These are phyloP conservation scores for Aspergillus sp. DNA, from an alignment of 2,329 filamentous ascomycete species.

Conservation along the genomic window DNA sequence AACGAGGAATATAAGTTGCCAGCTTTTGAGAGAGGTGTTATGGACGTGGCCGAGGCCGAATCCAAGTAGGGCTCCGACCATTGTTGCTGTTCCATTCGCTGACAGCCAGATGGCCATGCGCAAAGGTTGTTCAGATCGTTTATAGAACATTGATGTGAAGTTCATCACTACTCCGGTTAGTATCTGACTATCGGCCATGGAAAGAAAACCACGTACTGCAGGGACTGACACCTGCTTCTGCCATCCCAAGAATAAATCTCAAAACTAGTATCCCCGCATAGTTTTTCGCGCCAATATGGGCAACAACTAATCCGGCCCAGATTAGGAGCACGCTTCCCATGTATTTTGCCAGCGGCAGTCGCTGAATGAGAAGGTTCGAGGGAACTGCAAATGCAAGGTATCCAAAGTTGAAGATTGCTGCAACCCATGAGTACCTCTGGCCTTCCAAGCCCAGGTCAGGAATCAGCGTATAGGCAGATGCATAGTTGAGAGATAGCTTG, in stretches of 20 bases:
- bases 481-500: constrained; percentile 33
- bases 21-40: constrained; percentile 28
- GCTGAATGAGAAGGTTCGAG: constrained; percentile 43
- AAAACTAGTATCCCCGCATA: constrained; percentile 47
- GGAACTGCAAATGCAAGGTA: constrained; percentile 37
- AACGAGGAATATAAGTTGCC: constrained; percentile 45
- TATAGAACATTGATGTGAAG: constrained; percentile 41
- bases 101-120: constrained; percentile 38
- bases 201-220: constrained; percentile 22
- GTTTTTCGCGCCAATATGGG: constrained; percentile 39
- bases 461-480: constrained; percentile 46
- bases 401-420: constrained; percentile 47
- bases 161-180: constrained; percentile 28
- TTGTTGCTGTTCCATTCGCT: constrained; percentile 39
- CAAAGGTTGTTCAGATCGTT: constrained; percentile 37
- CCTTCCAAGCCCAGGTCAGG: constrained; percentile 43
- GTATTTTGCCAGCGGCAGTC: constrained; percentile 44
- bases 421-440: constrained; percentile 47
- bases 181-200: neutral
- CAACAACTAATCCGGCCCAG: constrained; percentile 44
- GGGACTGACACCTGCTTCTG: constrained; percentile 37
- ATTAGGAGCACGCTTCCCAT: constrained; percentile 42
- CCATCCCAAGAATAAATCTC: constrained; percentile 49
- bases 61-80: constrained; percentile 37
- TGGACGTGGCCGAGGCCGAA: constrained; percentile 37